These are phyloP conservation scores for Amesomyces nigricolor DNA, from an alignment of 2,329 filamentous ascomycete genomes.

Conservation along the genomic window DNA sequence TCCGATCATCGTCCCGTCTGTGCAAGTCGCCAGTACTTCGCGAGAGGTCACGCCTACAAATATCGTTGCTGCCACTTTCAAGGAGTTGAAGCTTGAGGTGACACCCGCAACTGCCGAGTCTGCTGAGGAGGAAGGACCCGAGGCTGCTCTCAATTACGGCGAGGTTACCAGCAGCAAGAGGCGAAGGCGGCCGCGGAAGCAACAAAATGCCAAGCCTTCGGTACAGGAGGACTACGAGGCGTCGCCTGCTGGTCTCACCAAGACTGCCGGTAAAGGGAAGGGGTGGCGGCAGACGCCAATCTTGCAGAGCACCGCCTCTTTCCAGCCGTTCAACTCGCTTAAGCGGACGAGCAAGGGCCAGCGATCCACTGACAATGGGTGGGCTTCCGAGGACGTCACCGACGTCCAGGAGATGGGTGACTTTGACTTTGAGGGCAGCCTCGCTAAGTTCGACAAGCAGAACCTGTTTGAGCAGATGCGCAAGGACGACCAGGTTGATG, in stretches of 20 bases:
- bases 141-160: constrained; percentile 22
- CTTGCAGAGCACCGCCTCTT: constrained; percentile 54
- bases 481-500: constrained; percentile 81
- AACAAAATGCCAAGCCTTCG: constrained; percentile 28
- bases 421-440: constrained; percentile 84
- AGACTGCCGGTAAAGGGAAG: constrained; percentile 38
- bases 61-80: constrained; percentile 22
- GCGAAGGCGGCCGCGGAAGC: constrained; percentile 30
- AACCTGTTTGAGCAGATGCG: constrained; percentile 88
- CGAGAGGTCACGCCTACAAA: constrained; percentile 22
- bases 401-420: constrained; percentile 91
- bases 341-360: constrained; percentile 50
- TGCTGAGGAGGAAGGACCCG: constrained; percentile 19
- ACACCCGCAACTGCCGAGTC: constrained; percentile 9
- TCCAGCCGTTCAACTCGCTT: constrained; percentile 56
- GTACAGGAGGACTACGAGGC: constrained; percentile 28
- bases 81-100: constrained; percentile 24
- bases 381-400: constrained; percentile 93
- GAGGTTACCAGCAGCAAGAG: constrained; percentile 28
- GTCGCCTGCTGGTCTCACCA: constrained; percentile 19
- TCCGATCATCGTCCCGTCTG: constrained; percentile 20
- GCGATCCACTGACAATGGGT: constrained; percentile 62
- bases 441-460: constrained; percentile 93
- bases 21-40: constrained; percentile 11
- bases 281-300: constrained; percentile 58